Evolutionary conservation across 768 basidiomycete species (phyloP).

Genomic region (Suillus variegatus): DNA sequence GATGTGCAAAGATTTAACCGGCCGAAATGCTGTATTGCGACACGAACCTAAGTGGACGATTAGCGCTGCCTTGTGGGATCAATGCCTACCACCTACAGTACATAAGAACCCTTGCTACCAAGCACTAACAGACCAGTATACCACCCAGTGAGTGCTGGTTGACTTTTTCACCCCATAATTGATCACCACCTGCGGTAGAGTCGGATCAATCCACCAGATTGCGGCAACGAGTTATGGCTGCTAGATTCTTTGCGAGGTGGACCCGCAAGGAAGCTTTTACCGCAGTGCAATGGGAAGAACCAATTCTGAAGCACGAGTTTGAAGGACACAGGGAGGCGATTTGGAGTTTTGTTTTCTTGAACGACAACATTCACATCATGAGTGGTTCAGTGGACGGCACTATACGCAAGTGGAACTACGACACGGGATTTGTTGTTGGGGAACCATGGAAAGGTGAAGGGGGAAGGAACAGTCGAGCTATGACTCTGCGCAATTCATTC

Average conservation of each 20-base stretch:
- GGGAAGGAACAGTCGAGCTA: too few relatives aligned
- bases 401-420: neutral
- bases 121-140: neutral
- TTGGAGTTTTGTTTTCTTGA: neutral
- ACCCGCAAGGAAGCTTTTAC: too few relatives aligned
- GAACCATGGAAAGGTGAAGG: neutral
- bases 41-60: neutral
- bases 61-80: neutral
- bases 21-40: too few relatives aligned
- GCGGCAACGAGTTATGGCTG: too few relatives aligned
- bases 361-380: neutral
- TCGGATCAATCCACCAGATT: too few relatives aligned
- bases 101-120: neutral
- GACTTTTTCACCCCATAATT: neutral
- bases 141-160: neutral
- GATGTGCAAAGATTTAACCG: too few relatives aligned
- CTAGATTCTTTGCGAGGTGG: too few relatives aligned
- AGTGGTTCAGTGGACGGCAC: neutral
- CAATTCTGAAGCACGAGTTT: too few relatives aligned
- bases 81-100: neutral
- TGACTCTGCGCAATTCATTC: too few relatives aligned
- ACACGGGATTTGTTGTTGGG: neutral
- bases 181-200: neutral
- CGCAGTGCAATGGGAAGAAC: too few relatives aligned
- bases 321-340: too few relatives aligned